A percentile compares a stretch with the other conserved stretches of the same genome.
Conservation (phyloP, 2,329 filamentous ascomycete species). For the Aspergillus candidus region DNA sequence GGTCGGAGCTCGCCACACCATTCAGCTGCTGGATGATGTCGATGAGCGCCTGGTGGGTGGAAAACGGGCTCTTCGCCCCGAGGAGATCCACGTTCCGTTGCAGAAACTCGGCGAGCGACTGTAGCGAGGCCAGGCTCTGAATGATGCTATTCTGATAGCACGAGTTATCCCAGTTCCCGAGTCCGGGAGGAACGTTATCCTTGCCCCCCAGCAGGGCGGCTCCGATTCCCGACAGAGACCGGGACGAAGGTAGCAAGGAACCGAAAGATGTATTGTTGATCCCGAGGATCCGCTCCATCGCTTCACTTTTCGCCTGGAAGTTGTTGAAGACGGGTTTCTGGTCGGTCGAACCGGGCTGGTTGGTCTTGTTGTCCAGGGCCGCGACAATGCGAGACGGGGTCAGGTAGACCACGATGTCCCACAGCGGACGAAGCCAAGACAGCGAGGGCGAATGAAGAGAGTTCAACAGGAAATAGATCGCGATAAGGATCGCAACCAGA, state of each 20-base stretch:
- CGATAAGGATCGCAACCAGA: conserved; percentile 21
- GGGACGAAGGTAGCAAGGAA: conserved; percentile 52
- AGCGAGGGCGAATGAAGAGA: conserved; percentile 26
- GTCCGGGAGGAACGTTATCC: conserved; percentile 48
- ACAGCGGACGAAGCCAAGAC: conserved; percentile 27
- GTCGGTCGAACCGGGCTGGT: conserved; percentile 35
- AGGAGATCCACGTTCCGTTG: conserved; percentile 36
- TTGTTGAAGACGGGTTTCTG: conserved; percentile 33
- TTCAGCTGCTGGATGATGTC: conserved; percentile 66
- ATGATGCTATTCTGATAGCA: conserved; percentile 98
- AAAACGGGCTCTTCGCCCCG: conserved; percentile 31
- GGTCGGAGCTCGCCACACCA: conserved; percentile 63
- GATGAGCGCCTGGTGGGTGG: conserved; percentile 52
- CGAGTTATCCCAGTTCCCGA: conserved; percentile 90
- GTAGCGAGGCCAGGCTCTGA: conserved; percentile 72
- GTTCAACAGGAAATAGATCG: conserved; percentile 25
- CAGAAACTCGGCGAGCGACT: conserved; percentile 63
- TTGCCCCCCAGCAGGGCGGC: conserved; percentile 32
- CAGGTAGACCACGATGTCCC: conserved; percentile 35
- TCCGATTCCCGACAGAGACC: conserved; percentile 51
- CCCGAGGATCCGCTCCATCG: conserved; percentile 58
- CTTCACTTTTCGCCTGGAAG: conserved; percentile 56
- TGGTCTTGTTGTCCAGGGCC: conserved; percentile 47
- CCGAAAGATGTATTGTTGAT: conserved; percentile 55
- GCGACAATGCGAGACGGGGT: conserved; percentile 36